Base-by-base conservation (phyloP, 371 early-diverging fungal species). In the Batrachochytrium dendrobatidis region DNA sequence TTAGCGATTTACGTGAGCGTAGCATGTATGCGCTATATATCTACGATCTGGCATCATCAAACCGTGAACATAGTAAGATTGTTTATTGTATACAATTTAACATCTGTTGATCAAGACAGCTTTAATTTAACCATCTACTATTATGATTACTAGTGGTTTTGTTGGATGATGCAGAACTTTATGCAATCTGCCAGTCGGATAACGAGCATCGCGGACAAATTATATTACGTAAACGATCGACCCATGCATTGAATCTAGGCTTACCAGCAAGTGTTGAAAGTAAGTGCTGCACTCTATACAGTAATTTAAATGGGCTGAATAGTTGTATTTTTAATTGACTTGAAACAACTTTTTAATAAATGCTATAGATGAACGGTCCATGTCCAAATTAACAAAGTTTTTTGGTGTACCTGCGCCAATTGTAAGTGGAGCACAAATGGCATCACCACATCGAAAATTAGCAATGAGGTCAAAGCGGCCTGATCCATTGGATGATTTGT, bases 101-200 rank as follows among this genome's bases (percentile, higher is more conserved):
- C n/a, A n/a, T n/a, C 26, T 12, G 25, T 35, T 55, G 43, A 24
- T n/a, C 30, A n/a, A 34, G 33, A 30, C 24, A 8, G 52, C 5
- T 22, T 2, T 30, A 4, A 28, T n/a, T 49, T 26, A 10, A 18
- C 30, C 15, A 7, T 1, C 8, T 8, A 20, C 17, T 12, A n/a
- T 26, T 10, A 10, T 43, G 20, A 28, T 17, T 17, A 20, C 0
- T 0, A 58, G 62, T 59, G 33, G 52, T 50, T 28, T 32, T n/a
- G 12, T 35, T 71, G 56, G 59, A 65, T 44, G 69, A 68, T 31
- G 61, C 55, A 6, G 57, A 49, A 18, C 33, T 71, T 25, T 33
- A 68, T 26, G 50, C 31, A 20, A 65, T 68, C 26, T 71, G 71
- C 53, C 26, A 56, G 6, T 60, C 68, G 12, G 31, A 59, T 33